Evolutionary conservation across 2,329 filamentous ascomycete species (phyloP), one percentile per base, ranked within the genome.

Genomic region (Penicillium paneum): DNA sequence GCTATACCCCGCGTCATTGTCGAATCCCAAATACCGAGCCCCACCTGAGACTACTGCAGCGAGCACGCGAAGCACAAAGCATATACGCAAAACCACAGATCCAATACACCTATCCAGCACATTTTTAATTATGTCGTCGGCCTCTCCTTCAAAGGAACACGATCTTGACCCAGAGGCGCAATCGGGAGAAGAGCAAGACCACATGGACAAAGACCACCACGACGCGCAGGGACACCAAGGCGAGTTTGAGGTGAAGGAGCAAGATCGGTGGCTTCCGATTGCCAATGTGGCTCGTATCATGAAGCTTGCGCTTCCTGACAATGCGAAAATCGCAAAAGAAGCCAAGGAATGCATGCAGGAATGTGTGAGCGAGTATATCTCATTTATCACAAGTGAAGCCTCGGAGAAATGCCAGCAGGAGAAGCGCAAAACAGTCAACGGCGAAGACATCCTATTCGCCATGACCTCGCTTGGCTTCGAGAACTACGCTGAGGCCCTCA

Each of bases 311-410:
- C 82, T 99, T 47, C 94, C 94, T 45, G 94, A 99, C 63, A 99
- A 99, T 70, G 94, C 94, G 65, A 99, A 99, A 78, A 99, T 99
- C 59, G 92, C 92, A 58, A 99, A 99, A 73, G 94, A 99, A 73
- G 94, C 94, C 52, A 99, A 99, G 76, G 94, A 99, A 74, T 99
- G 94, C 77, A 97, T 99, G 94, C 94, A 99, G 76, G 94, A 99
- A 76, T 99, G 94, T 71, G 94, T 99, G 56, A 97, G 92, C 85
- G 94, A 99, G 78, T 99, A 99, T 76, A 99, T 99, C 79, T 96
- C 91, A 8, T 99, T 99, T 81, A 97, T 99, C 72, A 99, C 94
- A 31, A 97, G 93, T 74, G 94, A 99, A 83, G 94, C 94, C 24
- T 97, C 94, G 60, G 94, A 99, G 76, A 99, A 99, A 76, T 99